A percentile compares a stretch with the other conserved stretches of the same genome.
Conservation (phyloP, 306 rosid genomes). For the Vicia faba region DNA sequence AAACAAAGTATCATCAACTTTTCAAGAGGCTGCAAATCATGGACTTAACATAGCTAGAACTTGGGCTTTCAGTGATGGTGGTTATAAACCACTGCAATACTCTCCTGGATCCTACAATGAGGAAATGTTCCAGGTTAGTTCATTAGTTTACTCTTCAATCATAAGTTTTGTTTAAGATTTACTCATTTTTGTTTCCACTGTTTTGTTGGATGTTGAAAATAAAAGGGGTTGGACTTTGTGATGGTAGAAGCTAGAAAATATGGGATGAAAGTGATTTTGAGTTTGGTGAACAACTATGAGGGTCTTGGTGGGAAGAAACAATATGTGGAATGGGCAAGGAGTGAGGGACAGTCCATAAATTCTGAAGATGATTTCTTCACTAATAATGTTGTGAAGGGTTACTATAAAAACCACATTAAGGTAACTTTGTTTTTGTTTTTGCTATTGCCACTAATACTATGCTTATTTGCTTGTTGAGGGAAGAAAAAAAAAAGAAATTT, state of each 20-base stretch:
- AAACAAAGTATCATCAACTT: constrained; percentile 65
- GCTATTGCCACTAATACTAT: too few species aligned
- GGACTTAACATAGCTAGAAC: constrained; percentile 77
- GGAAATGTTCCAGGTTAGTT: constrained; percentile 66
- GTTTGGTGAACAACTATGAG: constrained; percentile 85
- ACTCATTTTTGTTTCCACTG: background rate
- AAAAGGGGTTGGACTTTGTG: constrained; percentile 83
- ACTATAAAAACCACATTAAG: constrained; percentile 84
- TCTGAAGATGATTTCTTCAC: constrained; percentile 88
- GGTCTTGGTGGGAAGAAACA: constrained; percentile 84
- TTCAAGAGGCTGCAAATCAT: constrained; percentile 60
- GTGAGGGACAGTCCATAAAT: constrained; percentile 65
- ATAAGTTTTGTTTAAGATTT: background rate
- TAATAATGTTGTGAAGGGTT: constrained; percentile 63
- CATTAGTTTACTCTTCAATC: background rate
- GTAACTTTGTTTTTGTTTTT: constrained; percentile 45
- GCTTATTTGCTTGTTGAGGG: too few species aligned
- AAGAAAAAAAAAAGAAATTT: too few species aligned
- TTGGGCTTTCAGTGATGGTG: constrained; percentile 97
- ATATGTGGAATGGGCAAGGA: constrained; percentile 90
- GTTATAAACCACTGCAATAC: constrained; percentile 62
- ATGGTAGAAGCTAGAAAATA: constrained; percentile 66
- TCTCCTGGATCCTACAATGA: constrained; percentile 93
- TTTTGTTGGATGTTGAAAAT: constrained; percentile 33
- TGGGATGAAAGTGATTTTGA: constrained; percentile 77